Evolutionary conservation across 495 filamentous ascomycete genomes (phyloP), one percentile per base, ranked within the genome.

Genomic region (Articulospora tetracladia): DNA sequence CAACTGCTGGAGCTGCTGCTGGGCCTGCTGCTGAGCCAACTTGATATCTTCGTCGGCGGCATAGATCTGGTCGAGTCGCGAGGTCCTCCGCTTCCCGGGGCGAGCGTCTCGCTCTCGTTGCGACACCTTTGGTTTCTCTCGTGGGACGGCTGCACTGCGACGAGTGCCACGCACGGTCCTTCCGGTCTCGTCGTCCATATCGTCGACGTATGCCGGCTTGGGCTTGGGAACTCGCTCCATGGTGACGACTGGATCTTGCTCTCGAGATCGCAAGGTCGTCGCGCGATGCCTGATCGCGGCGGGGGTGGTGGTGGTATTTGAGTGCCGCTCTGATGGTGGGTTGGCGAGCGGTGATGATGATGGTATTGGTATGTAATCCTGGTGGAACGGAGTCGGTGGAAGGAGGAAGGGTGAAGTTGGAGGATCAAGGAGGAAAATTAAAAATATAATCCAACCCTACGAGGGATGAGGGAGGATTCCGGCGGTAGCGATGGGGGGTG

Each of bases 121-220:
- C 26, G 51, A 44, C 13, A 62, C 41, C 28, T 51, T 62, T 7
- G 57, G 53, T 34, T 63, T 65, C 46, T 62, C 39, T 51, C 49
- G 60, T 12, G 53, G 61, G 23, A 55, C 36, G 17, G 75, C 39
- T 19, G 39, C 71, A 68, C 73, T 71, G 41, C 66, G 73, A 60
- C 66, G 58, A 28, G 70, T 71, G 48, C 72, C 78, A 55, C 73
- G 70, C 17, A 78, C 70, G 26, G 67, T 32, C 26, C 70, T 70
- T 41, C 74, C 79, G 7, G 48, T 55, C 27, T 79, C 74, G 67
- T 82, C 74, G 53, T 77, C 80, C 13, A 67, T 74, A 58, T 83
- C 80, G 46, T 79, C 76, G 27, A 79, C 71, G 66, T 72, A 78
- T 64, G 79, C 78, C 6, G 59, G 50, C 23, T 50, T 46, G 0